Conservation (phyloP, 1,284 basidiomycete genomes). For the Sporisorium graminicola region DNA sequence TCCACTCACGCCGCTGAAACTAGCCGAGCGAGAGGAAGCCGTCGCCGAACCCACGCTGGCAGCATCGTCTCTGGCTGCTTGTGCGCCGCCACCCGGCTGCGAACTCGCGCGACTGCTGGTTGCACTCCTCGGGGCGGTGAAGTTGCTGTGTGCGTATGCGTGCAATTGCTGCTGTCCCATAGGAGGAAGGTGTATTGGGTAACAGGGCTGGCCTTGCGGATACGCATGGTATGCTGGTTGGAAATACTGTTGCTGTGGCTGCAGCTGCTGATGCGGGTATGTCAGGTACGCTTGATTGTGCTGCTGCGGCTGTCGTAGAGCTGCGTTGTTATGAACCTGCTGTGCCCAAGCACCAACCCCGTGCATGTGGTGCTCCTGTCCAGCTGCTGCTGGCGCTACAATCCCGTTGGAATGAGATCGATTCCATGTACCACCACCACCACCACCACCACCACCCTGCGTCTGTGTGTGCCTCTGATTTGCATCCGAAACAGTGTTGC, state of each 20-base stretch:
- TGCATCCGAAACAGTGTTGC: background rate
- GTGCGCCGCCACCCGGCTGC: conserved; percentile 13
- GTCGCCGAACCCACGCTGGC: conserved; percentile 26
- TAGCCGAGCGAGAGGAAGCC: conserved; percentile 30
- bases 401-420: background rate
- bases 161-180: background rate
- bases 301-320: conserved; percentile 10
- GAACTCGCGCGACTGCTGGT: conserved; percentile 35
- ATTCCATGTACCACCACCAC: conserved; percentile 10
- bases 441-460: background rate
- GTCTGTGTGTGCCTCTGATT: background rate
- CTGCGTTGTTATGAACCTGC: conserved; percentile 19
- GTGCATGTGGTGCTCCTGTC: conserved; percentile 22
- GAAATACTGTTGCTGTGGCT: conserved; percentile 1
- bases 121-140: conserved; percentile 14
- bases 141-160: background rate
- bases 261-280: conserved; percentile 5
- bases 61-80: conserved; percentile 22
- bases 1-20: conserved; percentile 26
- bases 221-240: conserved; percentile 7
- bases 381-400: background rate
- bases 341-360: conserved; percentile 41
- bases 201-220: background rate
- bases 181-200: conserved; percentile 9
- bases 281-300: background rate